Percentiles rank a stretch among this genome's conserved stretches.
These are phyloP conservation scores for Teratosphaeria viscida DNA, from an alignment of 2,329 filamentous ascomycete genomes.

Conservation along the genomic window DNA sequence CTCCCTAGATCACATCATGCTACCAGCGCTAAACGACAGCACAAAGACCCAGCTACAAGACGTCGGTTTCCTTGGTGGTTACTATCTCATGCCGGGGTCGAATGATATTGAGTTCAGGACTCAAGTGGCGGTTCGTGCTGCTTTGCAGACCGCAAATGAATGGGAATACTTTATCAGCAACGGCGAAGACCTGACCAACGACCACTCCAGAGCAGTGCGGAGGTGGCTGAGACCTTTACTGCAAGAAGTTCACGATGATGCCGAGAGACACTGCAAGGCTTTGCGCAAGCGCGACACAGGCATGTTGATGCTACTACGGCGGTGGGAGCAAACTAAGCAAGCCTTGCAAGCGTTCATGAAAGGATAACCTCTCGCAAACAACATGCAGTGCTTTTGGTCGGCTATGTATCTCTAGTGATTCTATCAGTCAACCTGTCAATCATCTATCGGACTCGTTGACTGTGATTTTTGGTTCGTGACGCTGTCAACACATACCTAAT, in stretches of 20 bases:
- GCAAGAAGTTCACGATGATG: slow-evolving; percentile 6
- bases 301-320: slow-evolving; percentile 8
- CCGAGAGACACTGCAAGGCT: slow-evolving; percentile 1
- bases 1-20: slow-evolving; percentile 31
- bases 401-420: background rate
- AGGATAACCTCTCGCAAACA: background rate
- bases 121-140: slow-evolving; percentile 32
- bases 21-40: slow-evolving; percentile 25
- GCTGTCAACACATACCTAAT: too few relatives aligned
- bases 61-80: slow-evolving; percentile 32
- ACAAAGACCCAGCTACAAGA: slow-evolving; percentile 30
- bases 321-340: slow-evolving; percentile 30
- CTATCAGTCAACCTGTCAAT: too few relatives aligned
- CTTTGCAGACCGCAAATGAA: slow-evolving; percentile 24
- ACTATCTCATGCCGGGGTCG: slow-evolving; percentile 19
- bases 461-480: too few relatives aligned
- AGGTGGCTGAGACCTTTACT: slow-evolving; percentile 4
- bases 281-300: slow-evolving; percentile 3
- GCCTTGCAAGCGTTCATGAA: slow-evolving; percentile 7
- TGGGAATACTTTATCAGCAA: slow-evolving; percentile 19
- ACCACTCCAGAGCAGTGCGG: slow-evolving; percentile 18
- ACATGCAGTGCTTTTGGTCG: background rate
- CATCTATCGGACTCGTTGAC: too few relatives aligned
- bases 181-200: slow-evolving; percentile 22
- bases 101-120: slow-evolving; percentile 35